These are phyloP conservation scores for Aspergillus bombycis DNA, from an alignment of 2,329 filamentous ascomycete species.

Conservation along the genomic window DNA sequence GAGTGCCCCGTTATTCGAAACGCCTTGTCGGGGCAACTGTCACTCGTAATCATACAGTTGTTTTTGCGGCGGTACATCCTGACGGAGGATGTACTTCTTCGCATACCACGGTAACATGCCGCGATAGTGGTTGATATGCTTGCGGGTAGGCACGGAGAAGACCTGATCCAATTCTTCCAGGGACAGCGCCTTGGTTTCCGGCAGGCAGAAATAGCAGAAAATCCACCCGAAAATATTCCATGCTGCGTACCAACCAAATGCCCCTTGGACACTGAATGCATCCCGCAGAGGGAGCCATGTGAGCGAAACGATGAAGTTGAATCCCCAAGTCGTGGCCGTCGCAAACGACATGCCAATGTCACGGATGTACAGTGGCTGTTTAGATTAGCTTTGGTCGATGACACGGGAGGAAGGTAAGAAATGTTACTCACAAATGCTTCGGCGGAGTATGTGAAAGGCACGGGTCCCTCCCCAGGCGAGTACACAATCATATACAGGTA, in stretches of 20 bases:
- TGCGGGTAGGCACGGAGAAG: conserved; percentile 58
- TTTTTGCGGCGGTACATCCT: conserved; percentile 32
- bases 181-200: conserved; percentile 46
- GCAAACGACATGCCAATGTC: conserved; percentile 65
- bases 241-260: conserved; percentile 55
- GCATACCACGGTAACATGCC: conserved; percentile 35
- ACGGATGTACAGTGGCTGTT: conserved; percentile 63
- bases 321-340: conserved; percentile 65
- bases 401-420: background rate
- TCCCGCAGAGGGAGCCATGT: conserved; percentile 56
- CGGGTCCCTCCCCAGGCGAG: conserved; percentile 64
- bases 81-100: conserved; percentile 30
- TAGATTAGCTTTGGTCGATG: conserved; percentile 15
- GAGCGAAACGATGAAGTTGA: conserved; percentile 58
- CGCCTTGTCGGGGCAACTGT: background rate
- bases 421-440: conserved; percentile 53
- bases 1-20: background rate
- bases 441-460: conserved; percentile 69
- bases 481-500: conserved; percentile 51
- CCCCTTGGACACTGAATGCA: conserved; percentile 55
- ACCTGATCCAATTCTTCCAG: conserved; percentile 57
- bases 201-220: conserved; percentile 28
- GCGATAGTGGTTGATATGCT: conserved; percentile 33
- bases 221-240: conserved; percentile 48
- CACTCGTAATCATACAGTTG: conserved; percentile 31